These are phyloP conservation scores for Cercospora canescens DNA, from an alignment of 2,329 filamentous ascomycete genomes.

Conservation along the genomic window DNA sequence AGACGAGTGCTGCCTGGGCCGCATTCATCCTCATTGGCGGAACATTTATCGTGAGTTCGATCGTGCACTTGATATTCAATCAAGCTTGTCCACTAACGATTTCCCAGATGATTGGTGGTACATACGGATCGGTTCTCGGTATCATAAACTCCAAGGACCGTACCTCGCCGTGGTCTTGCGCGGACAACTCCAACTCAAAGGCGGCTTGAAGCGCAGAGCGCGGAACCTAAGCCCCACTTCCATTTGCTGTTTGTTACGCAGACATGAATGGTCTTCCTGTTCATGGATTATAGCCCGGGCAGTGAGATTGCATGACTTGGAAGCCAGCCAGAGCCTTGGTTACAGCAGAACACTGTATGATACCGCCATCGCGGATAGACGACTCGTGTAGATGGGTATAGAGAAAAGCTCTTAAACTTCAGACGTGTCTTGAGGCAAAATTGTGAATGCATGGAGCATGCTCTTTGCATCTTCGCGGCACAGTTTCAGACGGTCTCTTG, in stretches of 20 bases:
- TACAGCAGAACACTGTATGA: background rate
- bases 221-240: background rate
- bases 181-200: slow-evolving; percentile 32
- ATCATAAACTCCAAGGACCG: slow-evolving; percentile 36
- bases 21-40: slow-evolving; percentile 39
- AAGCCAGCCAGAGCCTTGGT: background rate
- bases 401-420: background rate
- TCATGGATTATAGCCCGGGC: background rate
- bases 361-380: background rate
- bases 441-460: background rate
- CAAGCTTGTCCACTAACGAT: background rate
- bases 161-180: slow-evolving; percentile 26
- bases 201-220: background rate
- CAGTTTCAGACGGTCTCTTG: background rate
- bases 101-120: slow-evolving; percentile 42
- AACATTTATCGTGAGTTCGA: slow-evolving; percentile 36
- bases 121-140: slow-evolving; percentile 45
- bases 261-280: background rate
- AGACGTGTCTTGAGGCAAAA: background rate
- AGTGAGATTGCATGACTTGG: background rate
- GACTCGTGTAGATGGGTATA: background rate
- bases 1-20: slow-evolving; percentile 15
- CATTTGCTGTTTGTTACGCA: background rate
- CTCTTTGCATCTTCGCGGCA: background rate
- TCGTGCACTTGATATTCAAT: background rate